Conservation (phyloP, 1,284 basidiomycete genomes). For the Rhodotorula sp. region DNA sequence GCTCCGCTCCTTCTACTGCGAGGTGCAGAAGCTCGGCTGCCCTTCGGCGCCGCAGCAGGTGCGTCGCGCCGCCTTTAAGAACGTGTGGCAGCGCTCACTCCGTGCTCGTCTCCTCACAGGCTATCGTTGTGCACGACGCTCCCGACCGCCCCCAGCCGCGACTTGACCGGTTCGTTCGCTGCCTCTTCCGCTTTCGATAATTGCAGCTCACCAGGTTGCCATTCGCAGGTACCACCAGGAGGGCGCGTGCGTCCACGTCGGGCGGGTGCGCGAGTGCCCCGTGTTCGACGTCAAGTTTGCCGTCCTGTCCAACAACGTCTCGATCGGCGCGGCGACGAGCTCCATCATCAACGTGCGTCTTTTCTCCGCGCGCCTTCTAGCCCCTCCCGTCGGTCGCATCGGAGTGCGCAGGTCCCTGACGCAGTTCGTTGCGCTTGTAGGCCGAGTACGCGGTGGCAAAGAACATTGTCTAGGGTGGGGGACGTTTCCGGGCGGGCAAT, state of each 20-base stretch:
- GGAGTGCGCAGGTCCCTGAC: background rate
- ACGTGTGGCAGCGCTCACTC: too few relatives aligned
- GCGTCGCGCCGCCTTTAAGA: too few relatives aligned
- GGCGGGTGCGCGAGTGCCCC: slow-evolving; percentile 82
- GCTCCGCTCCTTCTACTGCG: slow-evolving; percentile 71
- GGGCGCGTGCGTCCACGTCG: slow-evolving; percentile 90
- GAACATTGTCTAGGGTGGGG: slow-evolving; percentile 21
- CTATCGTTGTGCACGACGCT: slow-evolving; percentile 91
- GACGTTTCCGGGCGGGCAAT: too few relatives aligned
- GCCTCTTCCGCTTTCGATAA: too few relatives aligned
- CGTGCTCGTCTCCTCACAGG: slow-evolving; percentile 39
- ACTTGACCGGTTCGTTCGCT: slow-evolving; percentile 9
- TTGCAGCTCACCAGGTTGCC: too few relatives aligned
- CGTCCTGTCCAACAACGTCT: slow-evolving; percentile 90
- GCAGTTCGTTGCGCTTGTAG: background rate
- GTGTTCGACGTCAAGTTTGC: slow-evolving; percentile 97
- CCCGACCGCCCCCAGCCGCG: slow-evolving; percentile 62
- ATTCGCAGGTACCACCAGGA: slow-evolving; percentile 58
- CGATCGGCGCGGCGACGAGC: slow-evolving; percentile 93
- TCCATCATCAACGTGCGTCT: slow-evolving; percentile 82
- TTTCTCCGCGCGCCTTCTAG: background rate
- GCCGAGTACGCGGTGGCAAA: slow-evolving; percentile 43
- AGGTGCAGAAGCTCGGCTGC: slow-evolving; percentile 75
- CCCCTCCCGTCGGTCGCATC: background rate
- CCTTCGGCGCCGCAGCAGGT: slow-evolving; percentile 77